Percentiles rank a stretch among this genome's conserved stretches.
These are phyloP conservation scores for Mortierella sp. DNA, from an alignment of 371 early-diverging fungal genomes.

Conservation along the genomic window DNA sequence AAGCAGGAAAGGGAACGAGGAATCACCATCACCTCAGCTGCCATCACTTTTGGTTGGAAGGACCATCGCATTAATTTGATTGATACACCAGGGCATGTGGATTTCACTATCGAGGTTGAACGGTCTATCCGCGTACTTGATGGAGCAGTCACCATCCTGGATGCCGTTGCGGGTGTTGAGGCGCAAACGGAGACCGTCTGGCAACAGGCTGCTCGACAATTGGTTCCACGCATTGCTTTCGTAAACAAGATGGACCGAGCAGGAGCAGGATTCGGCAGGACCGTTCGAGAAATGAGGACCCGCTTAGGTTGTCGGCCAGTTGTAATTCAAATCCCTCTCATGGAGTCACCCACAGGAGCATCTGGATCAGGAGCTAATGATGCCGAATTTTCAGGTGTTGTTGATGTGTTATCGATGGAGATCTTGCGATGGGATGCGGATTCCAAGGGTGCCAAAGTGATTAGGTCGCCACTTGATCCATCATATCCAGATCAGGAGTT, in stretches of 20 bases:
- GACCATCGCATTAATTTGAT: slow-evolving; percentile 90
- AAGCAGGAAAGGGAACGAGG: slow-evolving; percentile 93
- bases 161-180: slow-evolving; percentile 97
- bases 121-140: slow-evolving; percentile 93
- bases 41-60: slow-evolving; percentile 94
- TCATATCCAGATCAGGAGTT: slow-evolving; percentile 35
- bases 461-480: slow-evolving; percentile 43
- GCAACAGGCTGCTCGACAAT: slow-evolving; percentile 89
- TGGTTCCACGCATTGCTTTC: slow-evolving; percentile 88
- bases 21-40: slow-evolving; percentile 95
- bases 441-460: slow-evolving; percentile 66
- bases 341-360: slow-evolving; percentile 57
- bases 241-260: slow-evolving; percentile 96
- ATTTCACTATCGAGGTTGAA: slow-evolving; percentile 97
- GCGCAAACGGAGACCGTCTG: slow-evolving; percentile 97
- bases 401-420: slow-evolving; percentile 87
- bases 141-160: slow-evolving; percentile 92
- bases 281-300: slow-evolving; percentile 73
- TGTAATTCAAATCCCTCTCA: slow-evolving; percentile 81
- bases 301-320: slow-evolving; percentile 79
- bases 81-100: slow-evolving; percentile 97
- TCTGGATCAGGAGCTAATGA: slow-evolving; percentile 21
- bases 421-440: slow-evolving; percentile 72
- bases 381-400: slow-evolving; percentile 67
- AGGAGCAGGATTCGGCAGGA: slow-evolving; percentile 79